These are phyloP conservation scores for Skeletonema marinoi DNA, from an alignment of 108 stramenopile genomes.

Conservation along the genomic window DNA sequence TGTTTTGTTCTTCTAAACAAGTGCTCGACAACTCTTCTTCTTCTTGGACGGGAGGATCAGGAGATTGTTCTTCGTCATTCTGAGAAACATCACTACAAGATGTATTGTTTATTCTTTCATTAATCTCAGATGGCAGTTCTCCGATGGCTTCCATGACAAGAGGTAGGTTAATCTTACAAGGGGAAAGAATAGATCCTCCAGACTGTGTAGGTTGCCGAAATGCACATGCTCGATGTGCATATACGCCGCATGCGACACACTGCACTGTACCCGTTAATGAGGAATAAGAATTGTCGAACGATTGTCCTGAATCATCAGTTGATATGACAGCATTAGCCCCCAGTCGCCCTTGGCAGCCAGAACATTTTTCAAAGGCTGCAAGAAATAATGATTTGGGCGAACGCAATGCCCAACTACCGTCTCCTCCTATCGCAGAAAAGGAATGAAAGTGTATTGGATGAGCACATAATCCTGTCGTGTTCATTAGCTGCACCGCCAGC, in stretches of 20 bases:
- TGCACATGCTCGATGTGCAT: conserved; percentile 79
- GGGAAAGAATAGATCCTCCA: background rate
- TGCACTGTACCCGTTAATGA: conserved; percentile 45
- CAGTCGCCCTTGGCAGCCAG: conserved; percentile 56
- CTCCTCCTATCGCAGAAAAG: conserved; percentile 46
- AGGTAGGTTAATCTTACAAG: conserved; percentile 30
- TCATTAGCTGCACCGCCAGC: conserved; percentile 33
- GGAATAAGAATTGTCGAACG: background rate
- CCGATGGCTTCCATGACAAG: conserved; percentile 18
- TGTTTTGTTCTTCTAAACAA: background rate
- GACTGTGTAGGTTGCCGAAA: conserved; percentile 11
- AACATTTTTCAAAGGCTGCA: conserved; percentile 59
- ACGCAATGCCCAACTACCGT: conserved; percentile 18
- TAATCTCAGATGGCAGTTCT: background rate
- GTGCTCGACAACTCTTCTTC: background rate
- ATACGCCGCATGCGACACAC: conserved; percentile 70
- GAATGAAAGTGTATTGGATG: conserved; percentile 73
- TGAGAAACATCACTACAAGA: background rate
- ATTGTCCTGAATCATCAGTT: background rate
- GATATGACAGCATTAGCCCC: conserved; percentile 10
- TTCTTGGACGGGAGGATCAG: conserved; percentile 16
- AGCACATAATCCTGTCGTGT: conserved; percentile 35
- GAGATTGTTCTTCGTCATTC: background rate
- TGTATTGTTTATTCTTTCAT: background rate
- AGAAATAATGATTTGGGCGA: conserved; percentile 48